Evolutionary conservation across 2,329 filamentous ascomycete genomes (phyloP).

Genomic region (Talaromyces marneffei): DNA sequence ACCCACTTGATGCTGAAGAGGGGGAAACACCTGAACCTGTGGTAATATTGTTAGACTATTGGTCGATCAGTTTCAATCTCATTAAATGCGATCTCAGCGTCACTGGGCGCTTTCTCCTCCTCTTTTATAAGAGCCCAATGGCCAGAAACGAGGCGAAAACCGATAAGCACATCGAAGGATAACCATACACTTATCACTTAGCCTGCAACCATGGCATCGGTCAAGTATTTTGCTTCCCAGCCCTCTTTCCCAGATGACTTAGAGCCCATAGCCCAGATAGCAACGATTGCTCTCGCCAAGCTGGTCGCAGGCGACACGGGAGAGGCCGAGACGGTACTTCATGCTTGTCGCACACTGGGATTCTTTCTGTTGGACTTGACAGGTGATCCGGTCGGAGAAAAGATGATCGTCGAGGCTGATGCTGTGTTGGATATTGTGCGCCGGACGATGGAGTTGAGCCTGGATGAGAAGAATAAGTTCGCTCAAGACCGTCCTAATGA

Average conservation of each 20-base stretch:
- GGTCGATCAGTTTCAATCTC: not conserved
- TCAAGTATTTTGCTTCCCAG: not conserved
- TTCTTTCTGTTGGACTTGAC: constrained; percentile 49
- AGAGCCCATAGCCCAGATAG: constrained; percentile 1
- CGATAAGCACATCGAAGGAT: not conserved
- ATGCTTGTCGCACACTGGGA: constrained; percentile 37
- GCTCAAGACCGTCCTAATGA: constrained; percentile 13
- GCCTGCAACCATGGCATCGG: not conserved
- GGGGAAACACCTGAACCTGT: not conserved
- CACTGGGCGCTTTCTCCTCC: not conserved
- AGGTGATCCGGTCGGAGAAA: constrained; percentile 21
- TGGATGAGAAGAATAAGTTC: constrained; percentile 39
- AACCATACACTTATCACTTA: not conserved
- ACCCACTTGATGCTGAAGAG: not conserved
- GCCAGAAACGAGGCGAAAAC: not conserved
- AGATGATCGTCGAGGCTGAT: constrained; percentile 15
- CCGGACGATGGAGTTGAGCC: constrained; percentile 24
- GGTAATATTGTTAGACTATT: not conserved
- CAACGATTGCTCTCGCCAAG: constrained; percentile 1
- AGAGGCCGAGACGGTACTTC: constrained; percentile 16
- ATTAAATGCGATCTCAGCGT: not conserved
- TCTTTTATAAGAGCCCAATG: not conserved
- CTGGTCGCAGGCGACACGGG: not conserved
- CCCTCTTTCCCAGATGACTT: constrained; percentile 9
- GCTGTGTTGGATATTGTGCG: not conserved